Evolutionary conservation across 257 asterid species (phyloP).

Genomic region (Solanum chilense): DNA sequence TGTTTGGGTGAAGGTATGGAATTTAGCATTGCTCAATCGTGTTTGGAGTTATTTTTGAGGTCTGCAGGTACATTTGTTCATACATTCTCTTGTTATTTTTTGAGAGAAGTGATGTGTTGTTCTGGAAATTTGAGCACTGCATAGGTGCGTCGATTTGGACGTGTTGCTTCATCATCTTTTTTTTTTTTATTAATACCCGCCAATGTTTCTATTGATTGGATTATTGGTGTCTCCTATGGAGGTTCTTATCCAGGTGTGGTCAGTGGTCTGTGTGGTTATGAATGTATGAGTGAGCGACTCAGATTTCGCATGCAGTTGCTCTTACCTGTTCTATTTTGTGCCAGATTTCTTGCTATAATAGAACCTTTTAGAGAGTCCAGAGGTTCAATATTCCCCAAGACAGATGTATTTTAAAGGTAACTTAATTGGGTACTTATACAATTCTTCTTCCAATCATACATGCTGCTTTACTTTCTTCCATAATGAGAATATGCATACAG

Average conservation of each 20-base stretch:
- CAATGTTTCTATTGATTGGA: neutral
- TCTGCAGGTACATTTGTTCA: too few species aligned
- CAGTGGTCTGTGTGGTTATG: neutral
- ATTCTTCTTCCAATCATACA: neutral
- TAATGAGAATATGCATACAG: neutral
- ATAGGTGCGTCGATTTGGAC: neutral
- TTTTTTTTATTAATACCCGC: neutral
- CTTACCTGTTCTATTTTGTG: neutral
- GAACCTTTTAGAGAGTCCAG: neutral
- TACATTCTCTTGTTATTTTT: too few species aligned
- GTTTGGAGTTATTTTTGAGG: neutral
- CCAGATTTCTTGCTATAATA: neutral
- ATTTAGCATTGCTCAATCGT: neutral
- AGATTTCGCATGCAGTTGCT: neutral
- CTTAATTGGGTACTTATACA: neutral
- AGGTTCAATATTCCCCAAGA: neutral
- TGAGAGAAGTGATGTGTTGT: too few species aligned
- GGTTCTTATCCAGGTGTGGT: neutral
- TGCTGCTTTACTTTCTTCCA: neutral
- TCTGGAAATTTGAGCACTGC: too few species aligned
- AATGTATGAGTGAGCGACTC: neutral
- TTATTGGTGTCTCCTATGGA: neutral
- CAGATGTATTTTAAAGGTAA: too few species aligned
- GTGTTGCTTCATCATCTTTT: neutral
- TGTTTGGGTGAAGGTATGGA: neutral